Conservation (phyloP, 2,329 filamentous ascomycete genomes). For the Aureobasidium sp. region DNA sequence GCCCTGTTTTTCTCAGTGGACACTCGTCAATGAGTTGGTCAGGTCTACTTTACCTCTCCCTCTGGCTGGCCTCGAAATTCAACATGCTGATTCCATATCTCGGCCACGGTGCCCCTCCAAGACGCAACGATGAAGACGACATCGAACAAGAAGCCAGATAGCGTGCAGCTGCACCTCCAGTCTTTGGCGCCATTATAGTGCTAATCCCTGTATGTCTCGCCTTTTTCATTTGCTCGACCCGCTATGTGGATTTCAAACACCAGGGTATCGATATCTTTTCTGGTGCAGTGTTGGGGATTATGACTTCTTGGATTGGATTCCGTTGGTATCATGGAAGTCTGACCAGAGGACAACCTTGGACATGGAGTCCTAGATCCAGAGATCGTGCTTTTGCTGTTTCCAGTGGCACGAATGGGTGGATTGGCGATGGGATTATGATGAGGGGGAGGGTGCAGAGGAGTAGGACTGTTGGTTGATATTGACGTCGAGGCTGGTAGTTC, state of each 20-base stretch:
- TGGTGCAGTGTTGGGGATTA: constrained; percentile 69
- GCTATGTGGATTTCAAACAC: constrained; percentile 83
- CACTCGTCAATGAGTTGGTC: constrained; percentile 68
- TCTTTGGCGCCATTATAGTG: constrained; percentile 65
- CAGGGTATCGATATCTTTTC: constrained; percentile 88
- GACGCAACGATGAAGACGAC: not conserved
- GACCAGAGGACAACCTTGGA: constrained; percentile 72
- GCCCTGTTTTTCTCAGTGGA: constrained; percentile 57
- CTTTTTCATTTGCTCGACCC: constrained; percentile 74
- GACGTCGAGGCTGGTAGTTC: constrained; percentile 7
- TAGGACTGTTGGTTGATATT: no score
- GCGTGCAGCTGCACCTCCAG: constrained; percentile 60
- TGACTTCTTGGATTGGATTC: constrained; percentile 66
- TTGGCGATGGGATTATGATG: not conserved
- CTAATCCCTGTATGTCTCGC: constrained; percentile 65
- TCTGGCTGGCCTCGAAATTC: constrained; percentile 82
- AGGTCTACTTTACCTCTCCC: constrained; percentile 74
- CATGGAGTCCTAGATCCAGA: constrained; percentile 70
- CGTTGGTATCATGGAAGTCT: constrained; percentile 80
- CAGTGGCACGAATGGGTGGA: not conserved
- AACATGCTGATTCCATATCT: constrained; percentile 63
- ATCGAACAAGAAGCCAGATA: constrained; percentile 8
- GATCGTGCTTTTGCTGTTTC: constrained; percentile 55
- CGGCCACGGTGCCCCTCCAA: constrained; percentile 24
- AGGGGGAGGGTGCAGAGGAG: constrained; percentile 5